phyloP scores from a whole-genome alignment of 1,284 basidiomycete species.

The Apiotrichum montevideense region DNA sequence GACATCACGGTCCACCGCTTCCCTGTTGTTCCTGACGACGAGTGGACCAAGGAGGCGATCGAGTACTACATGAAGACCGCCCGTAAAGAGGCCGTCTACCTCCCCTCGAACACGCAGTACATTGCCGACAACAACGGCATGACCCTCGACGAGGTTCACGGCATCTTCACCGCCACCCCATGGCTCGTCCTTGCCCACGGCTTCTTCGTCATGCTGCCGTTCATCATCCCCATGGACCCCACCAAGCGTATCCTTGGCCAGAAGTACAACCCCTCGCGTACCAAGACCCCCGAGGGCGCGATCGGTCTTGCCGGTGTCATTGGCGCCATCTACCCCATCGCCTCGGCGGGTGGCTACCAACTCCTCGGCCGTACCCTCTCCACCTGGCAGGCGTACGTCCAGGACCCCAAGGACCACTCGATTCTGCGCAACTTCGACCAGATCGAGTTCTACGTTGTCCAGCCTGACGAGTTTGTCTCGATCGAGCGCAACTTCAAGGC shows the following conservation, averaged over 20 bases:
- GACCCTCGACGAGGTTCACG: constrained; percentile 12
- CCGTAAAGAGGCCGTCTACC: constrained; percentile 53
- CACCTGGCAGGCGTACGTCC: constrained; percentile 32
- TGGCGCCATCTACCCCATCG: constrained; percentile 61
- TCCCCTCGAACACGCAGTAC: constrained; percentile 63
- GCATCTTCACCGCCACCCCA: constrained; percentile 14
- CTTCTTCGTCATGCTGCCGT: constrained; percentile 23
- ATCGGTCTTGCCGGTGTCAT: constrained; percentile 51
- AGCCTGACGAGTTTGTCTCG: constrained; percentile 40
- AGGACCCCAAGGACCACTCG: constrained; percentile 57
- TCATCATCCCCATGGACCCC: constrained; percentile 28
- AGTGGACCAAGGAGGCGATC: constrained; percentile 56
- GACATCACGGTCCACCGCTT: constrained; percentile 55
- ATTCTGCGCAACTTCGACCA: constrained; percentile 61
- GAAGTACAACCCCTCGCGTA: constrained; percentile 48
- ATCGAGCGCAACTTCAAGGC: constrained; percentile 58
- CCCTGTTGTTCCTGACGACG: constrained; percentile 60
- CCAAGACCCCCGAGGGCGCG: constrained; percentile 50
- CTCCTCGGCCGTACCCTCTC: constrained; percentile 50
- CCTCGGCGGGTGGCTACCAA: constrained; percentile 62
- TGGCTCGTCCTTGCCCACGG: constrained; percentile 22
- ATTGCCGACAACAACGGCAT: constrained; percentile 55
- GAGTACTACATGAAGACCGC: constrained; percentile 52
- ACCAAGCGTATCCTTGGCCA: constrained; percentile 34
- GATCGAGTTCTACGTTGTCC: constrained; percentile 46